A percentile compares a stretch with the other conserved stretches of the same genome.
Evolutionary conservation across 2,329 filamentous ascomycete genomes (phyloP).

Genomic region (Penicillium griseofulvum): DNA sequence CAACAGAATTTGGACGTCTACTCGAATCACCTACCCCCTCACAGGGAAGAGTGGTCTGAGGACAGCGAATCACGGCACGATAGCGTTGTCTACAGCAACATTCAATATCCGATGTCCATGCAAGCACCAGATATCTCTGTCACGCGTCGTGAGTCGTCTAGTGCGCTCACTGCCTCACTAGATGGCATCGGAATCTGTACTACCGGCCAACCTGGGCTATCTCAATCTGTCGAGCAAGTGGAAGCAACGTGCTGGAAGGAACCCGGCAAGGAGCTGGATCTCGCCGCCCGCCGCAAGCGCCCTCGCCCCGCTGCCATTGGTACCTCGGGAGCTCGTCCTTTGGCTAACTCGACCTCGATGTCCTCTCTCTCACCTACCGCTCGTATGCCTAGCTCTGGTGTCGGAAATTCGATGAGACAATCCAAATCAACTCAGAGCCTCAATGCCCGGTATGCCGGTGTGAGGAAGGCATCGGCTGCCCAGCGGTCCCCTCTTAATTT

Average conservation of each 20-base stretch:
- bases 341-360: slow-evolving; percentile 40
- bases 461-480: slow-evolving; percentile 46
- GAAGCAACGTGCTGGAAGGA: slow-evolving; percentile 35
- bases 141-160: slow-evolving; percentile 33
- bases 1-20: slow-evolving; percentile 17
- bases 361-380: slow-evolving; percentile 44
- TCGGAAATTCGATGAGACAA: slow-evolving; percentile 43
- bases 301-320: slow-evolving; percentile 48
- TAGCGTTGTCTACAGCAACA: slow-evolving; percentile 29
- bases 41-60: slow-evolving; percentile 30
- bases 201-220: slow-evolving; percentile 21
- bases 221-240: slow-evolving; percentile 26
- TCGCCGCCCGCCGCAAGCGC: slow-evolving; percentile 47
- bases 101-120: slow-evolving; percentile 32
- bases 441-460: slow-evolving; percentile 45
- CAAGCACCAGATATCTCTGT: slow-evolving; percentile 31
- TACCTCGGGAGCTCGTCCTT: slow-evolving; percentile 40
- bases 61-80: slow-evolving; percentile 25
- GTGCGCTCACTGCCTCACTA: slow-evolving; percentile 34
- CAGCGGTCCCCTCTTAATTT: slow-evolving; percentile 50
- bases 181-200: slow-evolving; percentile 38
- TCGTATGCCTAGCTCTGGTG: slow-evolving; percentile 33
- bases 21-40: slow-evolving; percentile 16
- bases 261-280: slow-evolving; percentile 43
- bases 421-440: slow-evolving; percentile 48